phyloP scores from a whole-genome alignment of 768 basidiomycete genomes.

The Tulasnella sp. region DNA sequence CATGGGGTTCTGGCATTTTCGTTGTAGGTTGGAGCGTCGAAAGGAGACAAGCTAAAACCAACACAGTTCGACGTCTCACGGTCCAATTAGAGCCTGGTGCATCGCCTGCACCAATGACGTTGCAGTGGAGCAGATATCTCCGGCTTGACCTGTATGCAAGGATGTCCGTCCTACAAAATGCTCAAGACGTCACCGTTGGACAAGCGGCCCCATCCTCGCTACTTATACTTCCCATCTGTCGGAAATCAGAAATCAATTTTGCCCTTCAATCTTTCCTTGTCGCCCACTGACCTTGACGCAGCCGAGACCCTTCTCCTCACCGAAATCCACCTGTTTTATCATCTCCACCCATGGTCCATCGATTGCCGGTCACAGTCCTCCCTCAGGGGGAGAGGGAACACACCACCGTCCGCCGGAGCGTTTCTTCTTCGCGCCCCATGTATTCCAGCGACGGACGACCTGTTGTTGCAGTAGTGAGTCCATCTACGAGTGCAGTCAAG shows the following conservation, averaged over 20 bases:
- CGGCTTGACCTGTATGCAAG: neutral
- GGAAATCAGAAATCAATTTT: neutral
- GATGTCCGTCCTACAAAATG: neutral
- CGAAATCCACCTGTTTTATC: neutral
- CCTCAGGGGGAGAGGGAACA: neutral
- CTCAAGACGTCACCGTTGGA: neutral
- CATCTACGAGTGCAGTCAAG: neutral
- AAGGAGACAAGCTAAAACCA: neutral
- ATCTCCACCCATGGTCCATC: neutral
- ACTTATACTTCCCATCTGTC: neutral
- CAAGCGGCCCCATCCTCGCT: neutral
- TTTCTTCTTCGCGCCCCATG: neutral
- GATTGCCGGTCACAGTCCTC: neutral
- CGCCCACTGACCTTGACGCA: neutral
- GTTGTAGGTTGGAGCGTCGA: neutral
- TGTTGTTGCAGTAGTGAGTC: conserved; percentile 20
- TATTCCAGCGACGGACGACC: conserved; percentile 9
- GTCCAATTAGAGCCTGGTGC: neutral
- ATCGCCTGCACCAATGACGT: neutral
- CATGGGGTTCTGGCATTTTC: neutral
- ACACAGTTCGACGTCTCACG: neutral
- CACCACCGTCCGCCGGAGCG: neutral
- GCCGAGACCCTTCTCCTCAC: neutral
- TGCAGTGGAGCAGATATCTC: neutral
- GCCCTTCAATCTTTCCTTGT: neutral